Base-by-base conservation (phyloP, 495 filamentous ascomycete species). In the Daldinia grandis region DNA sequence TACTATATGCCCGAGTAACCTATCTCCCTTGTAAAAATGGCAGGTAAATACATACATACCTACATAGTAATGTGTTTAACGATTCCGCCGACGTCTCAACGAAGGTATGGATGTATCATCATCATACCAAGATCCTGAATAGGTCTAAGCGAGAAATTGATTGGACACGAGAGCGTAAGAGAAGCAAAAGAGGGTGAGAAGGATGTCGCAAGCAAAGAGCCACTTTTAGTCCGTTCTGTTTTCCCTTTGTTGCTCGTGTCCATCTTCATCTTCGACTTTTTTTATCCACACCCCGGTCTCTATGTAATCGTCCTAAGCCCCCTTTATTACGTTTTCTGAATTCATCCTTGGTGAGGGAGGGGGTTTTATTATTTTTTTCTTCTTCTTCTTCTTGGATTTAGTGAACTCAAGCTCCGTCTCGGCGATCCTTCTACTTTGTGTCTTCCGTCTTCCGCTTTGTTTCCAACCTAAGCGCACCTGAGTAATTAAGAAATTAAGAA, bases 301-400 rank as follows among this genome's bases (percentile, higher is more conserved):
- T 15, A 40, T 12, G 3, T 9, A 1, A 19, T 24, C 12, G 30
- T 27, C 44, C 28, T 64, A 47, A 68, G 64, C 69, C 69, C 69
- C 69, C 69, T 72, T 72, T 72, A 71, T 72, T 64, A 64, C 60
- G 64, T 64, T 68, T 61, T 72, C 69, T 64, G 69, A 72, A 61
- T 68, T 68, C 61, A 68, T 64, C 60, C 58, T 64, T 53, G n/a
- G 50, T 57, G 42, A 30, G 33, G 33, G 12, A 12, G 0, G 31
- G 8, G n/a, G n/a, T n/a, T n/a, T n/a, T n/a, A n/a, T n/a, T n/a
- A 21, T 59, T 17, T 38, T 27, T 24, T 38, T 38, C 31, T 59
- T 17, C 30, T 27, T 24, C 30, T 38, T 40, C 15, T 33, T 31
- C 38, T 40, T 50, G 54, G 47, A 65, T 58, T 69, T 69, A 62